Conservation (phyloP, 2,329 filamentous ascomycete genomes). For the Paradendryphiella salina region DNA sequence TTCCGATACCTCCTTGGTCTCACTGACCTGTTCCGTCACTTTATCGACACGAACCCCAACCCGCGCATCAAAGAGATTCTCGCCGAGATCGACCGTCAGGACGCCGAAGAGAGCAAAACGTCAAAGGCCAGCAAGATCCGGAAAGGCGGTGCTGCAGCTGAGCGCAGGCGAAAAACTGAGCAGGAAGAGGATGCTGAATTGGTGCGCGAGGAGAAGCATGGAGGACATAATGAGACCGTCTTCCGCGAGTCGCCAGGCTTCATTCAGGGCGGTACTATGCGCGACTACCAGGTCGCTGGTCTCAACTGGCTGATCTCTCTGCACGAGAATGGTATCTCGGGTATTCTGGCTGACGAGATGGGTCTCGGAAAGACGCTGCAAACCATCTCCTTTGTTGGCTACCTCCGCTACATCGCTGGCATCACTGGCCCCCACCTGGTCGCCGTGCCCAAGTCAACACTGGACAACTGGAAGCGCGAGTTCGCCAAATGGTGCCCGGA, state of each 20-base stretch:
- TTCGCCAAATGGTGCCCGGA: conserved; percentile 94
- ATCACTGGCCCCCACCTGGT: conserved; percentile 91
- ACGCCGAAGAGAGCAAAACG: conserved; percentile 70
- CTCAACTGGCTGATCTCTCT: conserved; percentile 97
- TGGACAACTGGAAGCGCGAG: conserved; percentile 98
- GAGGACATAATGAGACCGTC: conserved; percentile 75
- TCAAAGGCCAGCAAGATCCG: conserved; percentile 74
- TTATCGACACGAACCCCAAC: conserved; percentile 96
- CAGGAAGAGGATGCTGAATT: conserved; percentile 96
- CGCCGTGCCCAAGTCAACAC: conserved; percentile 91
- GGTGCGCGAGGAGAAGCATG: conserved; percentile 81
- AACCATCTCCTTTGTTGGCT: conserved; percentile 95
- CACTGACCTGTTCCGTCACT: conserved; percentile 96
- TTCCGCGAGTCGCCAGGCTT: conserved; percentile 95
- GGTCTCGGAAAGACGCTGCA: conserved; percentile 96
- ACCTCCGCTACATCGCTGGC: conserved; percentile 85
- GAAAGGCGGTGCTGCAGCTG: conserved; percentile 80
- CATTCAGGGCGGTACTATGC: conserved; percentile 81
- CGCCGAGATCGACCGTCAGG: conserved; percentile 90
- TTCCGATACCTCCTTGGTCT: conserved; percentile 94
- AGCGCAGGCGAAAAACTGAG: conserved; percentile 84
- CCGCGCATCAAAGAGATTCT: conserved; percentile 93
- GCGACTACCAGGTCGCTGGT: conserved; percentile 94
- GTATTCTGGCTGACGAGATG: conserved; percentile 98
- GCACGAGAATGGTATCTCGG: conserved; percentile 98